Evolutionary conservation across 805 yeast genomes (phyloP), one percentile per base, ranked within the genome.

Genomic region (Barnettozyma vustinii): DNA sequence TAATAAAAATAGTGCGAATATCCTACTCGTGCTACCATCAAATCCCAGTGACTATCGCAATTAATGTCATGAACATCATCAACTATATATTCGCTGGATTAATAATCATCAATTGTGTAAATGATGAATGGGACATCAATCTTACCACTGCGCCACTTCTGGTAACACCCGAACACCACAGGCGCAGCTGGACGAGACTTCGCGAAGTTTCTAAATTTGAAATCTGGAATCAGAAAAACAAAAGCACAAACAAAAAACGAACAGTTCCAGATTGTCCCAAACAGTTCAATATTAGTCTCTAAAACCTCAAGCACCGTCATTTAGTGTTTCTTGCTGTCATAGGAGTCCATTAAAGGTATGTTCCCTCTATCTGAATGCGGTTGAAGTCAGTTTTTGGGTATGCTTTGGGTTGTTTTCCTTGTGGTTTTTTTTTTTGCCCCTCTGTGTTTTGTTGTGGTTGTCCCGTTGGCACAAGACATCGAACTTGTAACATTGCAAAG

Each of bases 181-280:
- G 27, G 39, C 39, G 39, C 13, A 16, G 37, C 19, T 9, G 12
- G 18, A n/a, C 36, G n/a, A 19, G 25, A 37, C 5, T 37, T 37
- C 41, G 41, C 41, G 41, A 37, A 37, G 36, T 16, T 41, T 41
- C 25, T 41, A 20, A 42, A 32, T 41, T 41, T 41, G 40, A 35
- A 35, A 43, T 35, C 45, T 35, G 32, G 33, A 43, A 21, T 37
- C 35, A 30, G 36, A 41, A 42, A 42, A 37, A 37, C 21, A 43
- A 43, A 43, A 33, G 19, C 33, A 43, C 40, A 33, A 42, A 33
- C 27, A 35, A 33, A 43, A 35, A 33, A 12, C 37, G 36, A 35
- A 13, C 45, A 42, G 32, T 27, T 27, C 44, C 33, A 30, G 33
- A 30, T 41, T 16, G 25, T 23, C 33, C 39, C 3, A 42, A 42